phyloP scores from a whole-genome alignment of 768 basidiomycete genomes.

The Pisolithus sp. region DNA sequence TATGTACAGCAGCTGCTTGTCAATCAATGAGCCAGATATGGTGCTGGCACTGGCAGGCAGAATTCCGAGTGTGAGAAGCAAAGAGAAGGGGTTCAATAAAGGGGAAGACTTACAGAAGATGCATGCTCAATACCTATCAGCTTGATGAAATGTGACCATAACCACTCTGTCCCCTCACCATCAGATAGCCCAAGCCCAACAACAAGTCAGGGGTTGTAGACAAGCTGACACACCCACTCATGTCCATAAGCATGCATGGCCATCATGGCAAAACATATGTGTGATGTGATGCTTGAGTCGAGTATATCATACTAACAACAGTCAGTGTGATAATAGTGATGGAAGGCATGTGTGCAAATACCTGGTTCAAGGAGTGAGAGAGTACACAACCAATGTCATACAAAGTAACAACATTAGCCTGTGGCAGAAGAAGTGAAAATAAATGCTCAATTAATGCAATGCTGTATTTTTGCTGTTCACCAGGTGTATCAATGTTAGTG shows the following conservation, averaged over 20 bases:
- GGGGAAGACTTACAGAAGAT: conserved; percentile 24
- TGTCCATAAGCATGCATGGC: conserved; percentile 38
- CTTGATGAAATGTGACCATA: conserved; percentile 30
- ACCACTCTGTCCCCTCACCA: conserved; percentile 4
- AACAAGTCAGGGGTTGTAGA: conserved; percentile 1
- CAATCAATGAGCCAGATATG: conserved; percentile 31
- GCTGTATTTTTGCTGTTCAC: no score
- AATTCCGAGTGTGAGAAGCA: background rate
- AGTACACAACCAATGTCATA: no score
- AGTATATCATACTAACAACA: no score
- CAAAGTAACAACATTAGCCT: no score
- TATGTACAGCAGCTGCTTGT: conserved; percentile 22
- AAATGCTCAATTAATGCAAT: no score
- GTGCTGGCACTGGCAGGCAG: conserved; percentile 9
- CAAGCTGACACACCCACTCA: conserved; percentile 24
- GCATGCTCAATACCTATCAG: conserved; percentile 29
- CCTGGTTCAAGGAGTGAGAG: no score
- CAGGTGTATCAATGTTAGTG: no score
- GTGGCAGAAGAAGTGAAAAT: no score
- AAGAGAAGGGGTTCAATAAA: background rate
- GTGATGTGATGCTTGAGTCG: conserved; percentile 3
- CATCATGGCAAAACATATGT: conserved; percentile 26
- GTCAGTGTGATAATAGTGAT: no score
- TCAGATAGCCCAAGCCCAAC: conserved; percentile 3
- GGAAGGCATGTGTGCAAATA: no score